These are phyloP conservation scores for Pyrus hybrid DNA, from an alignment of 331 rosid species.

Conservation along the genomic window DNA sequence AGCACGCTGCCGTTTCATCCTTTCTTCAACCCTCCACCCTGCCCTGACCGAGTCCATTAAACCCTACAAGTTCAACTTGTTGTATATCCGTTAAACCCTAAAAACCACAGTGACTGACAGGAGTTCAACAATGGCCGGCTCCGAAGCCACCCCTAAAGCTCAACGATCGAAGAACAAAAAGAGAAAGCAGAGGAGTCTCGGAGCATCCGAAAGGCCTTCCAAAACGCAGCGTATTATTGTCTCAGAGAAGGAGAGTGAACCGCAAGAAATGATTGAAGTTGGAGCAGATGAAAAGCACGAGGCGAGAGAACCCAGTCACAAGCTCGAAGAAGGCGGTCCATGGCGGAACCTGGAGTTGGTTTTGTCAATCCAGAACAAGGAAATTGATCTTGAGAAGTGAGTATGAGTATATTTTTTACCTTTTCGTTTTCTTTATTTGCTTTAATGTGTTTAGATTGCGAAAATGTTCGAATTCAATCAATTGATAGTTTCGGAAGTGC, in stretches of 20 bases:
- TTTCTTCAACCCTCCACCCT: not conserved
- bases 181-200: constrained; percentile 34
- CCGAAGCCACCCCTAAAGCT: constrained; percentile 18
- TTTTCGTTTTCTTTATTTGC: not conserved
- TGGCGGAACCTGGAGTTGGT: constrained; percentile 75
- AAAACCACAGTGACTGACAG: not conserved
- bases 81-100: not conserved
- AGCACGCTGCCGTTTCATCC: not conserved
- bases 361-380: constrained; percentile 46
- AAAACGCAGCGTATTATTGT: constrained; percentile 29
- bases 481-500: not conserved
- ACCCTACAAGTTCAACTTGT: too few species aligned
- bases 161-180: constrained; percentile 24
- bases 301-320: not conserved
- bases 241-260: constrained; percentile 19
- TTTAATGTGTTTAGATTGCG: not conserved
- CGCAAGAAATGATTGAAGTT: not conserved
- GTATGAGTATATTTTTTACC: constrained; percentile 1
- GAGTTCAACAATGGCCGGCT: constrained; percentile 21
- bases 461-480: not conserved
- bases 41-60: too few species aligned
- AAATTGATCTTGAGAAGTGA: constrained; percentile 51
- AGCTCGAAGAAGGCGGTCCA: constrained; percentile 19
- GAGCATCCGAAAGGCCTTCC: constrained; percentile 16
- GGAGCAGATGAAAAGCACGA: constrained; percentile 3